Conservation (phyloP, 805 yeast species). For the Yamadazyma olivae region DNA sequence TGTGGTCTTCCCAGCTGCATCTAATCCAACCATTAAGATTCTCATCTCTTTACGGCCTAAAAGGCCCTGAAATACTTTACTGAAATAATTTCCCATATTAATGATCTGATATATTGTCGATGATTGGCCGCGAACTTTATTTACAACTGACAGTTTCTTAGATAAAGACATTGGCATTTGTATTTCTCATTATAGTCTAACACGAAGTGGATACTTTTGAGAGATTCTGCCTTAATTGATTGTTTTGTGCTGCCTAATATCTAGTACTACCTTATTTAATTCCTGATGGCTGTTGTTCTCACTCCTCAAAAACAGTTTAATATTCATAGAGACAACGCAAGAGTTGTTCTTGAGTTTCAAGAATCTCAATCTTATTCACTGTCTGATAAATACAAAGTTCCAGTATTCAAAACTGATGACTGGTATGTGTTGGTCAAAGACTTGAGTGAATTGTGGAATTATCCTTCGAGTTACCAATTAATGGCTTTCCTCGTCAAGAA, state of each 20-base stretch:
- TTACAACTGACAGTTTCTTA: too few relatives aligned
- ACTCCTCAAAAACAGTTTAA: too few relatives aligned
- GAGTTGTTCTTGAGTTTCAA: not conserved
- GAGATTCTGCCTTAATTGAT: too few relatives aligned
- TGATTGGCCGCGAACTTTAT: too few relatives aligned
- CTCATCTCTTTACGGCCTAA: conserved; percentile 43
- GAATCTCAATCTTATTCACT: too few relatives aligned
- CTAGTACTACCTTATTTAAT: too few relatives aligned
- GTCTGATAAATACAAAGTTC: conserved; percentile 12
- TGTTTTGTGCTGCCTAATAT: too few relatives aligned
- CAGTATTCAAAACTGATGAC: conserved; percentile 14
- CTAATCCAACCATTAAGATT: conserved; percentile 43
- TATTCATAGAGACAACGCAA: not conserved
- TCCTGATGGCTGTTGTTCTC: too few relatives aligned
- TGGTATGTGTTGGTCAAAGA: conserved; percentile 27
- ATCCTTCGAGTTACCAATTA: conserved; percentile 42
- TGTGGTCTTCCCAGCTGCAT: conserved; percentile 43
- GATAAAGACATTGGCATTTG: too few relatives aligned
- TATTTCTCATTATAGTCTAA: too few relatives aligned
- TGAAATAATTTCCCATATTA: conserved; percentile 36
- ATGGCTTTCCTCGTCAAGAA: conserved; percentile 24
- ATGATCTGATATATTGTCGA: not conserved
- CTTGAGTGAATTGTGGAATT: conserved; percentile 33
- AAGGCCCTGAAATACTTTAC: conserved; percentile 38
- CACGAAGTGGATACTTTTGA: too few relatives aligned